Evolutionary conservation across 768 basidiomycete species (phyloP), one percentile per base, ranked within the genome.

Genomic region (Kwoniella sp.): DNA sequence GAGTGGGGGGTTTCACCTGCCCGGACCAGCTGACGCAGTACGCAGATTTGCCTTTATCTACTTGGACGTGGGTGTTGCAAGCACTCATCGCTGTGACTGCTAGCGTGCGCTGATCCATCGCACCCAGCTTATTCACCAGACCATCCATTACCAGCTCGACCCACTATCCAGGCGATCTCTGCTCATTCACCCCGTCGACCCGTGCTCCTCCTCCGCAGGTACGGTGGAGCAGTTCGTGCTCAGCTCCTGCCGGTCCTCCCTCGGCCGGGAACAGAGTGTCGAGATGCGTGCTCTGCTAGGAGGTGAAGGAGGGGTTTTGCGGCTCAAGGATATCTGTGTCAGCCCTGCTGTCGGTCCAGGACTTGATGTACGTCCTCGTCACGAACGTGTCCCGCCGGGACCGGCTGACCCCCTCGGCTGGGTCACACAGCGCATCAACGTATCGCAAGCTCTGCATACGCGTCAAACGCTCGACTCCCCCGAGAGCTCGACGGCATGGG

Each of bases 131-230:
- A 23, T n/a, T 2, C 41, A 40, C 12, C 44, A 48, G 3, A 69
- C 46, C 1, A 17, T 70, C 3, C 50, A 58, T 28, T 71, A 67
- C 46, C 67, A 65, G 29, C 51, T 69, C 5, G 73, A 74, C 42
- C 65, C 65, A 20, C 59, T 74, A 19, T 62, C 67, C 11, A 60
- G 73, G 7, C 63, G 73, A 5, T 74, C 73, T 0, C 57, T 74
- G 0, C 50, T 74, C 2, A 33, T 63, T 2, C 43, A 62, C 20
- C 46, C 49, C 15, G 28, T 48, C n/a, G 31, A 55, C 19, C n/a
- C n/a, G n/a, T n/a, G n/a, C n/a, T 11, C n/a, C 14, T 11, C 4
- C 3, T 7, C n/a, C 22, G n/a, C 8, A 22, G 20, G 5, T 17
- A 20, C n/a, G 8, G 46, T 45, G 29, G 46, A 53, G 20, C 23